Evolutionary conservation across 495 filamentous ascomycete species (phyloP).

Genomic region (Neurospora cerealis): DNA sequence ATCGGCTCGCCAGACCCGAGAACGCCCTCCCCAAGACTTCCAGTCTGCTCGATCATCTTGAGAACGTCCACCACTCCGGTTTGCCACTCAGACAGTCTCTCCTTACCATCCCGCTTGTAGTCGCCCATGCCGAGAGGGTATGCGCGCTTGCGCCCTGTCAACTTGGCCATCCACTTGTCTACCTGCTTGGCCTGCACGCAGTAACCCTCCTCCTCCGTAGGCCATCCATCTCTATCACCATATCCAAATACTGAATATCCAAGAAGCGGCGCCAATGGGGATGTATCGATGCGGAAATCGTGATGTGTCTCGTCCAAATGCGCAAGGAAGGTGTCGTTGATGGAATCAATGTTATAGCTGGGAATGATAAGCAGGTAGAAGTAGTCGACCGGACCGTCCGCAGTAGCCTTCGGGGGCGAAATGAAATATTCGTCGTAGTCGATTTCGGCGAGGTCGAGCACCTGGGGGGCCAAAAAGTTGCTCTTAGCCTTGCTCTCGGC

Average conservation of each 20-base stretch:
- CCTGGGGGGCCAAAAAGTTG: slow-evolving; percentile 48
- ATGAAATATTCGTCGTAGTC: slow-evolving; percentile 92
- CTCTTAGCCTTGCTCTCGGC: neutral
- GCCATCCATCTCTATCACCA: slow-evolving; percentile 85
- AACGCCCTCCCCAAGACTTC: slow-evolving; percentile 68
- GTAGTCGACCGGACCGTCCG: slow-evolving; percentile 36
- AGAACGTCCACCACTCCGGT: slow-evolving; percentile 63
- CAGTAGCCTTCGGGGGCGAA: slow-evolving; percentile 40
- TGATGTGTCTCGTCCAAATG: slow-evolving; percentile 86
- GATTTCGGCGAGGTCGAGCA: slow-evolving; percentile 73
- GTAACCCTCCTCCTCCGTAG: slow-evolving; percentile 79
- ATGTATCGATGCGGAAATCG: slow-evolving; percentile 91
- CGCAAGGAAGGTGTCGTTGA: slow-evolving; percentile 68
- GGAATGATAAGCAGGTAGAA: slow-evolving; percentile 80
- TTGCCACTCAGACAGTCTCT: slow-evolving; percentile 65
- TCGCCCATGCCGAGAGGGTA: slow-evolving; percentile 85
- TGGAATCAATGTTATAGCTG: slow-evolving; percentile 85
- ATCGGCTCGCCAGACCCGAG: slow-evolving; percentile 69
- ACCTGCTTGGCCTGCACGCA: slow-evolving; percentile 82
- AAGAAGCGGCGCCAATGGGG: slow-evolving; percentile 60
- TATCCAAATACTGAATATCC: slow-evolving; percentile 93
- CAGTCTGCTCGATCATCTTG: slow-evolving; percentile 46
- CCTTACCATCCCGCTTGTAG: slow-evolving; percentile 58
- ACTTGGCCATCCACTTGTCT: slow-evolving; percentile 90
- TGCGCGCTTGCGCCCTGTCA: slow-evolving; percentile 67